Evolutionary conservation across 768 basidiomycete genomes (phyloP).

Genomic region (Auricularia auricula-judae): DNA sequence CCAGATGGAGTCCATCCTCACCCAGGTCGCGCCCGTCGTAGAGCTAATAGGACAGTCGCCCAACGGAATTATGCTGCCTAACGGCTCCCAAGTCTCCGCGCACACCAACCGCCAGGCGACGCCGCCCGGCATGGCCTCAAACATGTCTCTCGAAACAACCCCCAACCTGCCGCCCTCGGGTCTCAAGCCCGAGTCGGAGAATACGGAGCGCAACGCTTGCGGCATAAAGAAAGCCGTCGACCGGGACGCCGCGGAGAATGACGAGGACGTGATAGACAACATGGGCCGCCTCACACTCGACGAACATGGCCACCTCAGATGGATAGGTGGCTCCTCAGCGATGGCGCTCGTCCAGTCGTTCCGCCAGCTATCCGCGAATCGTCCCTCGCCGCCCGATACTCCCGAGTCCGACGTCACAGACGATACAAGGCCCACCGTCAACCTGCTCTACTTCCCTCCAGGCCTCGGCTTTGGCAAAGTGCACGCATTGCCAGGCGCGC

Average conservation of each 20-base stretch:
- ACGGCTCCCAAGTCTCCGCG: slow-evolving; percentile 7
- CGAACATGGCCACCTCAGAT: slow-evolving; percentile 82
- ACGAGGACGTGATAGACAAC: slow-evolving; percentile 52
- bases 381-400: slow-evolving; percentile 63
- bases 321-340: slow-evolving; percentile 86
- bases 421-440: slow-evolving; percentile 42
- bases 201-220: neutral
- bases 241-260: slow-evolving; percentile 41
- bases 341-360: slow-evolving; percentile 90
- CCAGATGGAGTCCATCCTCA: slow-evolving; percentile 81
- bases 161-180: neutral
- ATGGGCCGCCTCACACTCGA: slow-evolving; percentile 83
- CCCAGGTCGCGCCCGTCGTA: slow-evolving; percentile 68
- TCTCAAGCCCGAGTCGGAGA: neutral
- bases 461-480: slow-evolving; percentile 81
- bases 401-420: slow-evolving; percentile 71
- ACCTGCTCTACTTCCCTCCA: slow-evolving; percentile 82
- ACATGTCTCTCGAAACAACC: neutral
- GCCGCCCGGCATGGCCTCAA: neutral
- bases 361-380: slow-evolving; percentile 50
- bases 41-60: slow-evolving; percentile 56
- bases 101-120: slow-evolving; percentile 8
- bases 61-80: slow-evolving; percentile 19
- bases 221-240: slow-evolving; percentile 19
- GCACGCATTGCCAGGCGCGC: slow-evolving; percentile 66